Conservation (phyloP, 1,284 basidiomycete species). For the Volvariella volvacea region DNA sequence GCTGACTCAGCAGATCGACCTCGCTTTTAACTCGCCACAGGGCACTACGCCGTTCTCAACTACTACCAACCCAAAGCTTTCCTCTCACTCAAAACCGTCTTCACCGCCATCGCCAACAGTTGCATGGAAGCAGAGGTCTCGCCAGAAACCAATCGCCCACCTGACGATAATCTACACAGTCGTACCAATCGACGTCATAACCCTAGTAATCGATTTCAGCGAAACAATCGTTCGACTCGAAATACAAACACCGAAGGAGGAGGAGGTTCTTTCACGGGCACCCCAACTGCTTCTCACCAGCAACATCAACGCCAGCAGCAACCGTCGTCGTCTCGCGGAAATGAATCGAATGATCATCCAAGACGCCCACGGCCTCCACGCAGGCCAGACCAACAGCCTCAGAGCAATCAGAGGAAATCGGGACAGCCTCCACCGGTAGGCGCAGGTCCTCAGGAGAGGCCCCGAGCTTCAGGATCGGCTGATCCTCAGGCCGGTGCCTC, state of each 20-base stretch:
- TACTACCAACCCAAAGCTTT: no score
- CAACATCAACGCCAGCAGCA: neutral
- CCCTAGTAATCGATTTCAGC: neutral
- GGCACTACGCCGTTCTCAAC: no score
- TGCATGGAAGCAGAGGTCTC: constrained; percentile 3
- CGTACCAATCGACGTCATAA: neutral
- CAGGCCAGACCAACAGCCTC: neutral
- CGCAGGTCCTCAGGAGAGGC: no score
- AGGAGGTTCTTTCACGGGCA: neutral
- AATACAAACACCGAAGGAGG: neutral
- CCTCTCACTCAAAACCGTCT: no score
- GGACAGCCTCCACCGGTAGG: neutral
- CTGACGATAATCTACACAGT: neutral
- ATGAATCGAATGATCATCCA: neutral
- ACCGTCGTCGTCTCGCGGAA: neutral
- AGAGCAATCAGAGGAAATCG: neutral
- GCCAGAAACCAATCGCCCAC: constrained; percentile 2
- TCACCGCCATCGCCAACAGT: neutral
- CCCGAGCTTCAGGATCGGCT: no score
- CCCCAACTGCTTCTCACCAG: neutral
- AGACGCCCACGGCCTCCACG: neutral
- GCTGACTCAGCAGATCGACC: no score
- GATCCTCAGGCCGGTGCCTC: no score
- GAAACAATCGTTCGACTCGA: neutral
- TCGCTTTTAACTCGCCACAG: no score